These are phyloP conservation scores for Cytospora mali DNA, from an alignment of 2,329 filamentous ascomycete species.

Conservation along the genomic window DNA sequence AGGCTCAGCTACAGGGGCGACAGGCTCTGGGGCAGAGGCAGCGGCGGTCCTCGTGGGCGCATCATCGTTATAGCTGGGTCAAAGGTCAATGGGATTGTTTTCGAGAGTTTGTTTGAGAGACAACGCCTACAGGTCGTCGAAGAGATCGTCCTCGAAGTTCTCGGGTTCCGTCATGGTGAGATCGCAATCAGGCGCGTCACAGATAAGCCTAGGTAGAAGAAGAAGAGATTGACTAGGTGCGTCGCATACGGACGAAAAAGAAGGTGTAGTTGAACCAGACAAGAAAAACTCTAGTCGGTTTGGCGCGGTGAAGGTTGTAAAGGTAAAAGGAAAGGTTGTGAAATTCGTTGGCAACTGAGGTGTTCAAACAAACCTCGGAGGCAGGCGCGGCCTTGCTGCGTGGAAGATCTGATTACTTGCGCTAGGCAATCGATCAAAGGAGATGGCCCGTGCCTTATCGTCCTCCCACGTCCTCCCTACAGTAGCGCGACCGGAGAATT, in stretches of 20 bases:
- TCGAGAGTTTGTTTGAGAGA: too few relatives aligned
- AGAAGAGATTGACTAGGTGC: slow-evolving; percentile 8
- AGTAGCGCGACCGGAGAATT: neutral
- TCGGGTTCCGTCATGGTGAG: slow-evolving; percentile 72
- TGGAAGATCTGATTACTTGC: neutral
- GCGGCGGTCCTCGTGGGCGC: slow-evolving; percentile 46
- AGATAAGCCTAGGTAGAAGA: neutral
- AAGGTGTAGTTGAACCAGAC: neutral
- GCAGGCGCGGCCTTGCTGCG: neutral
- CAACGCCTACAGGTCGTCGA: slow-evolving; percentile 78
- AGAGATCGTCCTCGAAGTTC: slow-evolving; percentile 85
- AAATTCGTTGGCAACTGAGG: slow-evolving; percentile 12
- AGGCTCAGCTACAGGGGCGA: slow-evolving; percentile 35
- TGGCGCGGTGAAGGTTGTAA: neutral
- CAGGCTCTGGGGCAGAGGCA: slow-evolving; percentile 27
- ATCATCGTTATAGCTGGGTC: slow-evolving; percentile 64
- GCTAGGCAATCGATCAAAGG: neutral
- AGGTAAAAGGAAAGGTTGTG: neutral
- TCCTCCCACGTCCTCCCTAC: neutral
- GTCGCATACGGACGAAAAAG: neutral
- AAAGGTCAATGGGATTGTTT: slow-evolving; percentile 24
- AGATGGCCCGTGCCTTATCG: neutral
- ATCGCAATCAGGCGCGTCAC: neutral
- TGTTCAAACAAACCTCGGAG: slow-evolving; percentile 1
- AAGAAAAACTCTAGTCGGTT: neutral